These are phyloP conservation scores for Ceriops zippeliana DNA, from an alignment of 345 rosid genomes.

Conservation along the genomic window DNA sequence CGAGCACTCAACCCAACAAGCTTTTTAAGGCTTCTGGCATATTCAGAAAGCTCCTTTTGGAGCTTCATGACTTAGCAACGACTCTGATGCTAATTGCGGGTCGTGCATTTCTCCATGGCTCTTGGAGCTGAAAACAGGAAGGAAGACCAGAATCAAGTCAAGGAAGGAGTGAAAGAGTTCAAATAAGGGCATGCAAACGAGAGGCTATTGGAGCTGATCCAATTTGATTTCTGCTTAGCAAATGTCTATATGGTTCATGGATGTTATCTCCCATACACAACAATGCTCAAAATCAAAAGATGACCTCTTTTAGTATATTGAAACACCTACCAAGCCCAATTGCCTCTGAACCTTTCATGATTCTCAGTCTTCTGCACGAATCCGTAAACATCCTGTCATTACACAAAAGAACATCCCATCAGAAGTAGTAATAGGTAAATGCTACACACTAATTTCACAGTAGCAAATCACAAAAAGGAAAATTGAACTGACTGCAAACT, in stretches of 20 bases:
- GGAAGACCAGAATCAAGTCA: slow-evolving; percentile 1
- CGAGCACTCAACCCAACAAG: slow-evolving; percentile 20
- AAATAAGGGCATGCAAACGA: not conserved
- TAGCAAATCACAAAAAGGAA: not conserved
- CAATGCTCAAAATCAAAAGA: not conserved
- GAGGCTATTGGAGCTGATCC: not conserved
- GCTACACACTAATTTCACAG: not conserved
- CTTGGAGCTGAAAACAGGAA: slow-evolving; percentile 45
- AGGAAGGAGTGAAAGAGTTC: not conserved
- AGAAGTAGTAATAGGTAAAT: not conserved
- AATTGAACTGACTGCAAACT: too few relatives aligned
- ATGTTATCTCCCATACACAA: not conserved
- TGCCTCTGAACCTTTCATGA: slow-evolving; percentile 37
- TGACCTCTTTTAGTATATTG: not conserved
- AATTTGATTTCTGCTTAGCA: too few relatives aligned
- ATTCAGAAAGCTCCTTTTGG: slow-evolving; percentile 10
- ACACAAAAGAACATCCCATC: not conserved
- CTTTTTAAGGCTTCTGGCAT: slow-evolving; percentile 13
- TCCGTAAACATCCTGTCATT: slow-evolving; percentile 28
- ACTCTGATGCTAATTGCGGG: slow-evolving; percentile 15
- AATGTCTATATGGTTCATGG: too few relatives aligned
- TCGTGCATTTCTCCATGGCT: slow-evolving; percentile 49
- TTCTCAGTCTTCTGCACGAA: slow-evolving; percentile 25
- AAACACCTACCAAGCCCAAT: slow-evolving; percentile 32
- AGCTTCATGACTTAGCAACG: slow-evolving; percentile 4